phyloP scores from a whole-genome alignment of 2,329 filamentous ascomycete species.

The Zymoseptoria tritici region DNA sequence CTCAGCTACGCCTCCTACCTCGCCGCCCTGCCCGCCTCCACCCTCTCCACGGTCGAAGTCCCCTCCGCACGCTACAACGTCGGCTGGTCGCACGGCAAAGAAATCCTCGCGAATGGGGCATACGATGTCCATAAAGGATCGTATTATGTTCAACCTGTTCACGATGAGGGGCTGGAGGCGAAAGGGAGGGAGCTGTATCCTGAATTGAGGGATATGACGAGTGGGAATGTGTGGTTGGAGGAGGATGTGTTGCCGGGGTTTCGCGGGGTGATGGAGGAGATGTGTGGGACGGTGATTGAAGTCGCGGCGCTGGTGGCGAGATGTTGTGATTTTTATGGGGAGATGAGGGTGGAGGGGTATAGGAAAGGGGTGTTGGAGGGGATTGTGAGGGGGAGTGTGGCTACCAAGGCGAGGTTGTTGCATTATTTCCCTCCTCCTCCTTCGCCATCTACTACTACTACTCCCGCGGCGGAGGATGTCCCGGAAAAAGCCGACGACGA shows the following conservation, averaged over 20 bases:
- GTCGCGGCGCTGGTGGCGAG: slow-evolving; percentile 78
- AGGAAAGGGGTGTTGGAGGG: slow-evolving; percentile 71
- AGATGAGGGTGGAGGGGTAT: slow-evolving; percentile 70
- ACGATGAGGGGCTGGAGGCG: slow-evolving; percentile 51
- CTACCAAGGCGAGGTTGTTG: slow-evolving; percentile 81
- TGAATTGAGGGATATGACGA: slow-evolving; percentile 79
- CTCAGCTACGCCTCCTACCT: slow-evolving; percentile 86
- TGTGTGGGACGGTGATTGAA: slow-evolving; percentile 83
- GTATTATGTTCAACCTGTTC: slow-evolving; percentile 67
- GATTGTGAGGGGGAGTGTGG: slow-evolving; percentile 76
- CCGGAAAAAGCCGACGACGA: slow-evolving; percentile 61
- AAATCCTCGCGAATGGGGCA: slow-evolving; percentile 68
- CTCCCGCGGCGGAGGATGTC: not conserved
- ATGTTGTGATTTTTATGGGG: slow-evolving; percentile 83
- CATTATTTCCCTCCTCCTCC: slow-evolving; percentile 71
- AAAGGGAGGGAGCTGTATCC: slow-evolving; percentile 49
- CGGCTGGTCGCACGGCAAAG: slow-evolving; percentile 75
- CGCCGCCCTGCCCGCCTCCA: slow-evolving; percentile 64
- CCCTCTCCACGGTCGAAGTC: slow-evolving; percentile 58
- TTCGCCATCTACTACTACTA: slow-evolving; percentile 4
- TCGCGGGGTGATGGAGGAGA: slow-evolving; percentile 59
- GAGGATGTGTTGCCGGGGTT: slow-evolving; percentile 67
- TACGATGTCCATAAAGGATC: slow-evolving; percentile 76
- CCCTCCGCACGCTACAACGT: slow-evolving; percentile 52
- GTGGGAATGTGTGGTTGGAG: slow-evolving; percentile 81